Conservation (phyloP, 2,329 filamentous ascomycete genomes). For the Ophioceras dolichostomum region DNA sequence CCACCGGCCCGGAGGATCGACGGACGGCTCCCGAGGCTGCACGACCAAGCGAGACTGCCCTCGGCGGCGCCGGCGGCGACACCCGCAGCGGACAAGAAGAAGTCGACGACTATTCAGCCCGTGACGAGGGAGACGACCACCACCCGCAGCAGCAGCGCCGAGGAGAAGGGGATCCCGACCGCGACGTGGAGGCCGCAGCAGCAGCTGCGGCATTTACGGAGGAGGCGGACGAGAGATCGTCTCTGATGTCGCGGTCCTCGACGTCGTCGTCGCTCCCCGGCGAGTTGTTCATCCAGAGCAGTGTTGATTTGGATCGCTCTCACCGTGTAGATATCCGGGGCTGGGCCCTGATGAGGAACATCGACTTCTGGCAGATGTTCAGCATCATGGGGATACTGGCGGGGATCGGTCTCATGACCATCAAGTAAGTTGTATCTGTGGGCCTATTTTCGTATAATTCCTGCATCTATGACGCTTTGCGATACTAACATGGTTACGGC, state of each 20-base stretch:
- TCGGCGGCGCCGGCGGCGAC: no score
- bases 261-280: constrained; percentile 39
- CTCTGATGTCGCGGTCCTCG: constrained; percentile 49
- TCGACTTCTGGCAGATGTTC: constrained; percentile 89
- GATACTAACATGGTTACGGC: no score
- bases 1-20: neutral
- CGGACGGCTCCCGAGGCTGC: neutral
- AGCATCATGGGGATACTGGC: constrained; percentile 79
- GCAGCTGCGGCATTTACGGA: constrained; percentile 1
- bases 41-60: neutral
- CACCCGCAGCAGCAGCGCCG: neutral
- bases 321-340: constrained; percentile 87
- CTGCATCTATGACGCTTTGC: no score
- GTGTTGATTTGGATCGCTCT: constrained; percentile 60
- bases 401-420: constrained; percentile 94
- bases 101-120: neutral
- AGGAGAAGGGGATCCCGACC: neutral
- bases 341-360: constrained; percentile 53
- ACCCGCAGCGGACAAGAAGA: neutral
- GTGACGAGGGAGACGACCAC: neutral
- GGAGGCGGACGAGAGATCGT: constrained; percentile 59
- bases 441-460: no score
- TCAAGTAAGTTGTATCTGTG: constrained; percentile 89
- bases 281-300: constrained; percentile 41
- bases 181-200: constrained; percentile 3